phyloP scores from a whole-genome alignment of 768 basidiomycete genomes.

The Psilocybe sp. region DNA sequence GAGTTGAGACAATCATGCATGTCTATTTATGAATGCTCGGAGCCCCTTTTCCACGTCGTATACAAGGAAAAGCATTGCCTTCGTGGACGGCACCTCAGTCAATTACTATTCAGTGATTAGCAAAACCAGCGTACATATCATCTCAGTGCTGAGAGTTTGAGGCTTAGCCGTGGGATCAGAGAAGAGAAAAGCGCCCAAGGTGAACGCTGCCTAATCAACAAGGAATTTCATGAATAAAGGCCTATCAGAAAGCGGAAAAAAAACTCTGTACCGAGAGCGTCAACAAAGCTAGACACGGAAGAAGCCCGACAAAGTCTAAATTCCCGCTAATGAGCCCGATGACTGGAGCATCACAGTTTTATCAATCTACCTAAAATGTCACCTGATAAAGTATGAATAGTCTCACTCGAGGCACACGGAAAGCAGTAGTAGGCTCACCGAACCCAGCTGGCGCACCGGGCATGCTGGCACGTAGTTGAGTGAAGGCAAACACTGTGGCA shows the following conservation, averaged over 20 bases:
- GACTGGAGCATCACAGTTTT: too few species aligned
- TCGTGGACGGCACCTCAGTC: background rate
- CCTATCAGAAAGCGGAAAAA: background rate
- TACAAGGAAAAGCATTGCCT: background rate
- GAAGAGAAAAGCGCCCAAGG: constrained; percentile 19
- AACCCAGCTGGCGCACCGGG: constrained; percentile 22
- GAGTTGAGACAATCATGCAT: too few species aligned
- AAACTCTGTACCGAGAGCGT: constrained; percentile 16
- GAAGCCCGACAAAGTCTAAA: constrained; percentile 20
- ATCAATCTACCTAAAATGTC: constrained; percentile 14
- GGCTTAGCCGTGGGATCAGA: constrained; percentile 17
- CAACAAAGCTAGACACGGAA: constrained; percentile 20
- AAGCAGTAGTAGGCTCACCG: constrained; percentile 8
- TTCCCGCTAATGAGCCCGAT: background rate
- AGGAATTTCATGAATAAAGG: too few species aligned
- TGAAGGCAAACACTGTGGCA: constrained; percentile 21
- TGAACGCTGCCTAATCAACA: constrained; percentile 15
- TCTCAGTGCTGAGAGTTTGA: constrained; percentile 13
- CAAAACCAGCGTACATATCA: constrained; percentile 12
- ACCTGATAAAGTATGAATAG: constrained; percentile 1
- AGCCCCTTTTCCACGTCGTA: too few species aligned
- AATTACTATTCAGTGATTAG: background rate
- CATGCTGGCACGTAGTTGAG: constrained; percentile 21
- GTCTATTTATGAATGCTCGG: too few species aligned
- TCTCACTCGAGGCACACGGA: background rate